Percentiles rank a stretch among this genome's conserved stretches.
phyloP scores from a whole-genome alignment of 2,329 filamentous ascomycete genomes.

The Ophiostoma australiae region DNA sequence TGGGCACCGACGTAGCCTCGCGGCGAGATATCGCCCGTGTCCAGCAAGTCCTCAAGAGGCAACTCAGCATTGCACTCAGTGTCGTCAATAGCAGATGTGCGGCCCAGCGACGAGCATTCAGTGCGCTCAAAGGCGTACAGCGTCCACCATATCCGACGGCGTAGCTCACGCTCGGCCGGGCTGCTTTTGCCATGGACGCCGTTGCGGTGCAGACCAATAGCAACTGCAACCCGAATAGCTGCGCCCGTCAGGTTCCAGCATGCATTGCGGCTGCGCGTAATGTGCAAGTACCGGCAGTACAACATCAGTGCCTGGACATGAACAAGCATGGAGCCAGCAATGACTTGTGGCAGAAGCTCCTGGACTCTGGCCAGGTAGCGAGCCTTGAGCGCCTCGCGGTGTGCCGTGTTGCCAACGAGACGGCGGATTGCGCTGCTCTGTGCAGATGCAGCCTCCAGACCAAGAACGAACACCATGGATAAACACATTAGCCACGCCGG shows the following conservation, averaged over 20 bases:
- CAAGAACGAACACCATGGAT: constrained; percentile 29
- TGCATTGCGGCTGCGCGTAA: constrained; percentile 26
- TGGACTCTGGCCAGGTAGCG: constrained; percentile 24
- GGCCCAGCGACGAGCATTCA: constrained; percentile 33
- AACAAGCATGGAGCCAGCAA: constrained; percentile 25
- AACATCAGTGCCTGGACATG: constrained; percentile 29
- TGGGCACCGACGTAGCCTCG: constrained; percentile 28
- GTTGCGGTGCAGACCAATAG: constrained; percentile 28
- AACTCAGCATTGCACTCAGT: constrained; percentile 32
- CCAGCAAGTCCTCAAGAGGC: constrained; percentile 30
- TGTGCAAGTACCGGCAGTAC: constrained; percentile 28
- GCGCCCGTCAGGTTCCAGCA: constrained; percentile 29
- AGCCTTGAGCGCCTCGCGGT: constrained; percentile 18
- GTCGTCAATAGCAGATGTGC: constrained; percentile 34
- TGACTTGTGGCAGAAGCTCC: constrained; percentile 25
- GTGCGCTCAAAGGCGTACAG: constrained; percentile 35
- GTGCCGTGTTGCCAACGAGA: constrained; percentile 19
- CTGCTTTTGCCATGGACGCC: constrained; percentile 24
- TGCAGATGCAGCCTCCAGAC: constrained; percentile 23
- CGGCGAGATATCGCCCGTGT: constrained; percentile 30
- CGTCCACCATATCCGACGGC: constrained; percentile 35
- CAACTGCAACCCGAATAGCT: constrained; percentile 27
- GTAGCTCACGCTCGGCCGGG: constrained; percentile 34
- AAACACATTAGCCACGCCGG: constrained; percentile 29
- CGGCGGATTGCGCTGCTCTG: constrained; percentile 15